Evolutionary conservation across 129 eudicot genomes (phyloP), one percentile per base, ranked within the genome.

Genomic region (Chrysanthemum seticuspe): DNA sequence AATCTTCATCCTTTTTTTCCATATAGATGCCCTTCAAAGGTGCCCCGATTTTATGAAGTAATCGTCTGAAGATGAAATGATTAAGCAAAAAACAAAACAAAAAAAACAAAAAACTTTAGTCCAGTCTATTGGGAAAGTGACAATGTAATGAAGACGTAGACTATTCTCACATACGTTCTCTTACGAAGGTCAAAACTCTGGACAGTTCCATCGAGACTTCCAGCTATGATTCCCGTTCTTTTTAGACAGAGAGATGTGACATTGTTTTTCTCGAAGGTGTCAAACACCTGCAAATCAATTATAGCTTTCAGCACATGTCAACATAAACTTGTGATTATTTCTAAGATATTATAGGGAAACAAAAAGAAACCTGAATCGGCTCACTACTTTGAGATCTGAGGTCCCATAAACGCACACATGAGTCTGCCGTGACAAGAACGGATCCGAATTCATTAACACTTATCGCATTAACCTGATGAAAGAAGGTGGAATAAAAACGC

Each of bases 191-290:
- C 98, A 88, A 94, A 94, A 76, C 93, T 90, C 31, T 96, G 78
- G 45, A 94, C 92, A 72, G 96, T 89, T 79, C 98, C 98, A 84
- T 90, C 98, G 54, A 94, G 97, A 81, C 98, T 90, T 84, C 97
- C 98, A 36, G 98, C 97, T 78, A 94, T 94, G 68, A 94, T 87
- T 78, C 87, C 96, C 60, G 89, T 87, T 72, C 84, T 87, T 40
- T 96, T 87, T 72, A 94, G 78, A 74, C 96, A 84, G 63, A 94
- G 85, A 50, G 98, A 94, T 96, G 90, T 94, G 29, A 94, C 97
- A 78, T 97, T 86, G 72, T n/a, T n/a, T n/a, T 90, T 97, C 21
- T 71, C 62, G 76, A 94, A 94, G 44, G 91, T 86, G 76, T 87
- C 90, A 23, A 94, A 84, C 72, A 86, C 87, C 97, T 34, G 44